Percentiles rank a stretch among this genome's conserved stretches.
These are phyloP conservation scores for Colletotrichum navitas DNA, from an alignment of 2,329 filamentous ascomycete species.

Conservation along the genomic window DNA sequence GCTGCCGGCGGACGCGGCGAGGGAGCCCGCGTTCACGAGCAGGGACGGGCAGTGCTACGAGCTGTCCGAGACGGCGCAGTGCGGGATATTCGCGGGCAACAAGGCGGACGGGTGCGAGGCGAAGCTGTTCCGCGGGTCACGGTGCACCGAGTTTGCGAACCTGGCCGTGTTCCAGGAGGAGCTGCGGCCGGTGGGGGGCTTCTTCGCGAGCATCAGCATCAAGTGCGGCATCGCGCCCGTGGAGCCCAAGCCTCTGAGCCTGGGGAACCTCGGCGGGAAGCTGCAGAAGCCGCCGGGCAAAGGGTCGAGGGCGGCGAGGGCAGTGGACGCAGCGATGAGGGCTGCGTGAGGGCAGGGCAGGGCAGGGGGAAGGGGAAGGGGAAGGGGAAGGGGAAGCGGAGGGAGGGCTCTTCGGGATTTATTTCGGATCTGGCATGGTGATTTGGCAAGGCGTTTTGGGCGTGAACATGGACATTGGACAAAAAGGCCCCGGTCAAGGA, in stretches of 20 bases:
- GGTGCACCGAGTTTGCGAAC: constrained; percentile 32
- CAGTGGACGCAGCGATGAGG: constrained; percentile 11
- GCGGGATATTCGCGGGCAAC: constrained; percentile 35
- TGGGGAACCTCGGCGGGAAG: constrained; percentile 29
- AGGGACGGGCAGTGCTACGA: constrained; percentile 37
- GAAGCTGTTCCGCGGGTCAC: constrained; percentile 28
- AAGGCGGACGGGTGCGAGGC: constrained; percentile 41
- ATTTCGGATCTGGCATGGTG: not conserved
- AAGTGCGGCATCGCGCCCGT: constrained; percentile 35
- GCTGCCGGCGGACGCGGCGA: constrained; percentile 30
- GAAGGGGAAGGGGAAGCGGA: too few species aligned
- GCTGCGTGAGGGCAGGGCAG: not conserved
- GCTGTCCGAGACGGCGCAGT: constrained; percentile 30
- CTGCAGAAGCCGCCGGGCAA: constrained; percentile 33
- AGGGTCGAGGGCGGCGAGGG: not conserved
- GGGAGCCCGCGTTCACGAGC: constrained; percentile 16
- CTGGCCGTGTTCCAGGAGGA: constrained; percentile 38
- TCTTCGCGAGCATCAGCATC: constrained; percentile 36
- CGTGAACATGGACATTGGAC: not conserved
- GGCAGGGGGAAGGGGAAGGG: too few species aligned
- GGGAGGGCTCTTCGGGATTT: not conserved
- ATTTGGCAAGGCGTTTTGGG: not conserved
- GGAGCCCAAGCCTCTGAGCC: constrained; percentile 34
- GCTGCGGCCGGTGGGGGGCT: constrained; percentile 30
- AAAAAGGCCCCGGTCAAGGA: not conserved